A percentile compares a stretch with the other conserved stretches of the same genome.
phyloP scores from a whole-genome alignment of 805 yeast species.

The Starmerella asiatica region DNA sequence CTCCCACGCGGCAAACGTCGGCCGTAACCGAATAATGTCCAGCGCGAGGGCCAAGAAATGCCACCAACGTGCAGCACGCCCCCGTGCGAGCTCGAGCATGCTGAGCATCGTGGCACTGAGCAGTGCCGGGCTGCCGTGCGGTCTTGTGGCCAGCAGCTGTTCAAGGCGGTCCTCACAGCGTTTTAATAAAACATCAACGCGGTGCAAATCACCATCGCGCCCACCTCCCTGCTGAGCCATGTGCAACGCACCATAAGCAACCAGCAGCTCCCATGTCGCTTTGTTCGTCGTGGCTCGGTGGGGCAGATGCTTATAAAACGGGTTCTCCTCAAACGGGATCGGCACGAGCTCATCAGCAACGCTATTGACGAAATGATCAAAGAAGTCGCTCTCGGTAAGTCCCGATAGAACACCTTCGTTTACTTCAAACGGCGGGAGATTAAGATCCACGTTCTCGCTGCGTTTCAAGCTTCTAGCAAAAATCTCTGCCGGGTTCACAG shows the following conservation, averaged over 20 bases:
- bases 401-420: neutral
- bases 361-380: constrained; percentile 48
- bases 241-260: constrained; percentile 19
- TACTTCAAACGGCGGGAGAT: neutral
- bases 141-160: neutral
- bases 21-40: constrained; percentile 11
- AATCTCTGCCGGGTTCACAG: neutral
- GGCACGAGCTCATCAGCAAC: constrained; percentile 55
- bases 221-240: constrained; percentile 2
- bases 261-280: constrained; percentile 11
- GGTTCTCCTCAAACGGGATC: constrained; percentile 53
- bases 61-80: constrained; percentile 10
- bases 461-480: neutral
- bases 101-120: constrained; percentile 14
- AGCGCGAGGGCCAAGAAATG: constrained; percentile 8
- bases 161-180: constrained; percentile 5
- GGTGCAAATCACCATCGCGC: constrained; percentile 1
- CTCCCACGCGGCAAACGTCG: constrained; percentile 18
- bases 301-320: constrained; percentile 53
- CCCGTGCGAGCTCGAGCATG: constrained; percentile 14
- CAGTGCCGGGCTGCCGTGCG: constrained; percentile 2
- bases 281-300: constrained; percentile 45
- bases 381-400: constrained; percentile 32
- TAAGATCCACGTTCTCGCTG: neutral
- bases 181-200: constrained; percentile 1